Evolutionary conservation across 2,329 filamentous ascomycete genomes (phyloP), one percentile per base, ranked within the genome.

Genomic region (Claviceps purpurea): DNA sequence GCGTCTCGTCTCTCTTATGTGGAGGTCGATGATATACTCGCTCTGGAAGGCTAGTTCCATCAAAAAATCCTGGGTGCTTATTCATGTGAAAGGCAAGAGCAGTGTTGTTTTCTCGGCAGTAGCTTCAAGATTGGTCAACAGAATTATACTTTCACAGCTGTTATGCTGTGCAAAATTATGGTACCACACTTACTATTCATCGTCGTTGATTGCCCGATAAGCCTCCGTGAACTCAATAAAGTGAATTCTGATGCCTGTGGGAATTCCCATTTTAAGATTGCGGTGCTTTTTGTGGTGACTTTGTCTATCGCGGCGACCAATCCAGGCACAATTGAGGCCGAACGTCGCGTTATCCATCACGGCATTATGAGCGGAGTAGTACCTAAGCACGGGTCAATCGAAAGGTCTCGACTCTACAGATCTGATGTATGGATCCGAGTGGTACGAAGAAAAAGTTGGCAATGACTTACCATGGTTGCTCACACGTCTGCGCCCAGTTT

Each of bases 351-450:
- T 53, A 3, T 13, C 1, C 6, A 5, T 1, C 20, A 50, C 26
- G 5, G 44, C 52, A 20, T 50, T 49, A 43, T 50, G 40, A 26
- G 47, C 52, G 6, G 52, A 53, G 30, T 50, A 53, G 44, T 50
- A 50, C 52, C 52, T 53, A 8, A n/a, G 13, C 22, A 16, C 42
- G 42, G 24, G n/a, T 26, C 26, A 26, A 22, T 30, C 5, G 6
- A 14, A 8, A 10, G 11, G 41, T 11, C 13, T 22, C 24, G 16
- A 10, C 16, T 38, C 14, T 20, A 30, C 30, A 30, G 16, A 20
- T 30, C 20, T 41, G 5, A 11, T 20, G 8, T n/a, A 18, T 7
- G 22, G 16, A 14, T 44, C 11, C n/a, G 2, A 42, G 39, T 24
- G 7, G 10, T 13, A 8, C n/a, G 7, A n/a, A 30, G 20, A 11